Evolutionary conservation across 768 basidiomycete genomes (phyloP), one percentile per base, ranked within the genome.

Genomic region (Russula emetica): DNA sequence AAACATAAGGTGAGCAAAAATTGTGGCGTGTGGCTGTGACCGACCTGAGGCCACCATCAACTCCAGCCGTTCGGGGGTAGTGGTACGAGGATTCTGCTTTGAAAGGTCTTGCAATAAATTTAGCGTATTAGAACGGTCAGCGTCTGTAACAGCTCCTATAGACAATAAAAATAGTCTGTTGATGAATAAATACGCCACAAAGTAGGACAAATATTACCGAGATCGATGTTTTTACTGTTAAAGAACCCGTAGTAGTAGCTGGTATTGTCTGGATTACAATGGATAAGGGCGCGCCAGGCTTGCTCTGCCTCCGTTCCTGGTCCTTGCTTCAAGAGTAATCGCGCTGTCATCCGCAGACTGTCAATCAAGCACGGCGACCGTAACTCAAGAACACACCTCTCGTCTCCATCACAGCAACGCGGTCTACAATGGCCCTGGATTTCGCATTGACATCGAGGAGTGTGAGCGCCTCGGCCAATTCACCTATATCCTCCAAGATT

Each of bases 261-360:
- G 69, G 86, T 82, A 70, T 81, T 84, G 63, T 98, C 95, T 2
- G 92, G 79, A 72, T 97, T 98, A 71, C 87, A 85, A 58, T 92
- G 87, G 47, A 99, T 82, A 30, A 99, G 77, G 0, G 82, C 78
- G 38, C 83, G 79, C 88, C 93, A 98, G 0, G 89, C 86, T 64
- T 87, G 82, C 67, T 90, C 85, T 0, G 97, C 92, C 54, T 91
- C 86, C 5, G 85, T 80, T 16, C 79, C 78, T 66, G 78, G 76
- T 2, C 80, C 79, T 13, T 88, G 76, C 70, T 86, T 87, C 38
- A 84, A 80, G n/a, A 93, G 78, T 2, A 97, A 73, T 42, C 89
- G 88, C 2, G 95, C 95, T 94, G 68, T 36, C 30, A 61, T 42
- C 10, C 40, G 5, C 28, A 22, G 18, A 20, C 10, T 2, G 49